Conservation (phyloP, 352 stramenopile species). For the Hyaloperonospora arabidopsidis region DNA sequence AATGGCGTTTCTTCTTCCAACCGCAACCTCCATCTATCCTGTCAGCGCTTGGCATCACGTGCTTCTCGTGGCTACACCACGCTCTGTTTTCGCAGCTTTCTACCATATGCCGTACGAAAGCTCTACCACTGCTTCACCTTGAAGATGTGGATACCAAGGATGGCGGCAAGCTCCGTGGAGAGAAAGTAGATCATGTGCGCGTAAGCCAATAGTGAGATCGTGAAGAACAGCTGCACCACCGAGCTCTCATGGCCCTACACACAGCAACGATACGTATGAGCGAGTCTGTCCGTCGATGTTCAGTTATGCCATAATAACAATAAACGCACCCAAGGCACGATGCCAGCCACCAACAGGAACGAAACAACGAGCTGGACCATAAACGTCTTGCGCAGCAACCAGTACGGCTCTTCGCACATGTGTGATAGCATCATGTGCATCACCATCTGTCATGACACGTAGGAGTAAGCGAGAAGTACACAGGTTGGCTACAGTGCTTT, state of each 20-base stretch:
- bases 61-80: conserved; percentile 6
- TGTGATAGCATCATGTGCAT: conserved; percentile 88
- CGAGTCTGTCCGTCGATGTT: neutral
- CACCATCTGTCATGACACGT: conserved; percentile 50
- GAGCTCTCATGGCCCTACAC: conserved; percentile 52
- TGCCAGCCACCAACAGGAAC: conserved; percentile 55
- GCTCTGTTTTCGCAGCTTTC: conserved; percentile 1
- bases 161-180: conserved; percentile 58
- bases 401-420: conserved; percentile 82
- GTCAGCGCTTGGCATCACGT: neutral
- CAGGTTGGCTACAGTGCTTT: neutral
- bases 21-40: too few relatives aligned
- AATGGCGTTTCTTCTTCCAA: too few relatives aligned
- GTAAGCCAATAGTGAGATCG: conserved; percentile 61
- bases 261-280: neutral
- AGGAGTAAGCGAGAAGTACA: neutral
- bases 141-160: conserved; percentile 78
- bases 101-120: conserved; percentile 1
- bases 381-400: conserved; percentile 80
- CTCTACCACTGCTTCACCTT: conserved; percentile 57
- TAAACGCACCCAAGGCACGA: conserved; percentile 67
- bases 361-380: conserved; percentile 50
- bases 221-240: conserved; percentile 71
- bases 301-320: neutral
- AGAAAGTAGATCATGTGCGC: conserved; percentile 82